Evolutionary conservation across 805 yeast species (phyloP).

Genomic region (Lipomyces yamanashiensis): DNA sequence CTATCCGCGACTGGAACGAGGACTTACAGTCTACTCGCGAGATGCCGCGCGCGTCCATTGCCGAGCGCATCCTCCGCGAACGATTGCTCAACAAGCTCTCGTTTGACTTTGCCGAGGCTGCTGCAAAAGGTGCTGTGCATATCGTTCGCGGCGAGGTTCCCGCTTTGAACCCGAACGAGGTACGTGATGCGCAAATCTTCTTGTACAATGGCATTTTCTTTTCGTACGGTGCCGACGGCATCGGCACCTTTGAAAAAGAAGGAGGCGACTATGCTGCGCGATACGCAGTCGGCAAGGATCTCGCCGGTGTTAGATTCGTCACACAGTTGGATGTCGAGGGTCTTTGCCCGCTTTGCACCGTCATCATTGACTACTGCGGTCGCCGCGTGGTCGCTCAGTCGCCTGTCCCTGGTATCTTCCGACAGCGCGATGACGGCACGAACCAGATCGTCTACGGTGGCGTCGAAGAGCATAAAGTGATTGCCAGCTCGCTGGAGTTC

Average conservation of each 20-base stretch:
- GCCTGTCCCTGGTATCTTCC: conserved; percentile 90
- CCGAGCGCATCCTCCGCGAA: conserved; percentile 76
- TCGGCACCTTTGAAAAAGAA: conserved; percentile 63
- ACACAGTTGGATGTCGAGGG: conserved; percentile 67
- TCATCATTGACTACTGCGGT: conserved; percentile 90
- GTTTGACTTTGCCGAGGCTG: conserved; percentile 74
- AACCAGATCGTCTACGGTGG: conserved; percentile 75
- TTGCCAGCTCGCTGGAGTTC: conserved; percentile 59
- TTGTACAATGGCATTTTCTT: conserved; percentile 85
- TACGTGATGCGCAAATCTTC: conserved; percentile 64
- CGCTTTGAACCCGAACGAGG: conserved; percentile 82
- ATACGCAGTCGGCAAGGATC: conserved; percentile 76
- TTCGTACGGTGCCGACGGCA: conserved; percentile 73
- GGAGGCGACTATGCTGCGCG: conserved; percentile 91
- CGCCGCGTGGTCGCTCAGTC: conserved; percentile 88
- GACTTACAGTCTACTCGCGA: conserved; percentile 85
- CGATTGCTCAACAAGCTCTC: conserved; percentile 70
- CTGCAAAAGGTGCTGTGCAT: conserved; percentile 78
- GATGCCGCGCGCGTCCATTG: conserved; percentile 58
- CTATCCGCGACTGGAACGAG: conserved; percentile 82
- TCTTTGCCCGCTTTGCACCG: conserved; percentile 73
- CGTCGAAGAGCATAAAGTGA: conserved; percentile 60
- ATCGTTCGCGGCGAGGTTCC: conserved; percentile 72
- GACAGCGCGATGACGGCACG: conserved; percentile 47
- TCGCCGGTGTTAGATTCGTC: conserved; percentile 69